These are phyloP conservation scores for Turritis glabra DNA, from an alignment of 345 rosid genomes.

Conservation along the genomic window DNA sequence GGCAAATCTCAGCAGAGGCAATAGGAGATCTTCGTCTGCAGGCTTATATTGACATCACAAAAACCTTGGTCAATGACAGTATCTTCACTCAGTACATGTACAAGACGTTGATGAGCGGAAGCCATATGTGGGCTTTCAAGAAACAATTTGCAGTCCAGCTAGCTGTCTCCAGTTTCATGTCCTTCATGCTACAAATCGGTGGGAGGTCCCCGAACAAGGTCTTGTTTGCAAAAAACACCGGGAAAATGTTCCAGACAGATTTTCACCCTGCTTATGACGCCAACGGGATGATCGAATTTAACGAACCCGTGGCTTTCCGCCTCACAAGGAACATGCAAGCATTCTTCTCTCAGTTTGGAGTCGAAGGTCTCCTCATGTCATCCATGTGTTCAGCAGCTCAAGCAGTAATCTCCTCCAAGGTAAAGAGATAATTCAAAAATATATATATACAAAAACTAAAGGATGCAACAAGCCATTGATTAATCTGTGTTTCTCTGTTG, in stretches of 20 bases:
- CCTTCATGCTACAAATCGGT: constrained; percentile 96
- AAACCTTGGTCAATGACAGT: constrained; percentile 65
- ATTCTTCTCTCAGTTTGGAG: constrained; percentile 92
- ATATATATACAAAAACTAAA: neutral
- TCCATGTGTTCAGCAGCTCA: constrained; percentile 93
- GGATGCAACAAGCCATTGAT: constrained; percentile 14
- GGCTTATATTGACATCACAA: constrained; percentile 83
- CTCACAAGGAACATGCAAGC: constrained; percentile 98
- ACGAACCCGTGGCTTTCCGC: constrained; percentile 94
- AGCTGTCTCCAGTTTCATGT: constrained; percentile 98
- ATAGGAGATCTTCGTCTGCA: constrained; percentile 93
- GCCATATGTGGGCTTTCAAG: constrained; percentile 98
- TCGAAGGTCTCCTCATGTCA: constrained; percentile 96
- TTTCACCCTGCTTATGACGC: constrained; percentile 96
- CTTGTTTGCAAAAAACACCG: constrained; percentile 95
- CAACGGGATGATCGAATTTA: constrained; percentile 87
- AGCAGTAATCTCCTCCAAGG: constrained; percentile 88
- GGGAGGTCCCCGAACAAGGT: constrained; percentile 98
- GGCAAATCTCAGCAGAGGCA: constrained; percentile 85
- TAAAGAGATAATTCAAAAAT: constrained; percentile 30
- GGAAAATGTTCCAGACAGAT: constrained; percentile 94
- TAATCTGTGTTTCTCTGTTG: neutral
- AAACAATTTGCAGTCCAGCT: constrained; percentile 96
- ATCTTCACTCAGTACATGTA: constrained; percentile 97
- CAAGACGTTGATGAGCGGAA: constrained; percentile 81